Evolutionary conservation across 441 rosid genomes (phyloP).

Genomic region (Euphorbia celastroides): DNA sequence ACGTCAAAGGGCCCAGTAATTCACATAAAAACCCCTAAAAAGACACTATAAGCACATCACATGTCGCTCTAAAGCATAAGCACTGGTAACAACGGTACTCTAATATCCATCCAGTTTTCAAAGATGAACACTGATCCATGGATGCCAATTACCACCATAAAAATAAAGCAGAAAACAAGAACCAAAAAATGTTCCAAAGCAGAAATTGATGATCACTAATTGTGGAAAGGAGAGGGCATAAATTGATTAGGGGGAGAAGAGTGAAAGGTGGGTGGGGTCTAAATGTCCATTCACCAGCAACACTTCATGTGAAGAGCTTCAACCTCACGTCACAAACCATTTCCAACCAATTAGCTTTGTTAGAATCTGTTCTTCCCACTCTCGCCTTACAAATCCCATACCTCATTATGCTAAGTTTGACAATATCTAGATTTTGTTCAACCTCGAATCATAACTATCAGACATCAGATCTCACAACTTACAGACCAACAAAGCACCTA

Average conservation of each 20-base stretch:
- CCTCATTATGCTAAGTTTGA: constrained; percentile 1
- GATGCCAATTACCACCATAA: not conserved
- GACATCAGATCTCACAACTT: not conserved
- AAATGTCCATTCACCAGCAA: constrained; percentile 10
- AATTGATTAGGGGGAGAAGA: not conserved
- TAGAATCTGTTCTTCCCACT: constrained; percentile 9
- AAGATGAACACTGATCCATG: not conserved
- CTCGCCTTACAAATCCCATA: not conserved
- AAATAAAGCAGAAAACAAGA: not conserved
- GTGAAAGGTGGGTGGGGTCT: not conserved
- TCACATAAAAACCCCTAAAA: no score
- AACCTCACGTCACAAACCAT: constrained; percentile 17
- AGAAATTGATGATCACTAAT: no score
- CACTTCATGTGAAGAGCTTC: constrained; percentile 13
- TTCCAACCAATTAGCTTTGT: constrained; percentile 12
- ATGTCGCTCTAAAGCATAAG: no score
- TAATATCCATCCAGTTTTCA: not conserved
- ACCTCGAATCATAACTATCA: not conserved
- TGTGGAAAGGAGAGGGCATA: no score
- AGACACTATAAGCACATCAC: no score
- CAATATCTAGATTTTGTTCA: not conserved
- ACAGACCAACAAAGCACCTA: not conserved
- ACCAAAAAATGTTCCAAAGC: not conserved
- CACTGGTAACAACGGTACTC: no score
- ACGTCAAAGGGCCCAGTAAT: no score